These are phyloP conservation scores for Spergularia bocconei DNA, from an alignment of 148 eudicot genomes.

Conservation along the genomic window DNA sequence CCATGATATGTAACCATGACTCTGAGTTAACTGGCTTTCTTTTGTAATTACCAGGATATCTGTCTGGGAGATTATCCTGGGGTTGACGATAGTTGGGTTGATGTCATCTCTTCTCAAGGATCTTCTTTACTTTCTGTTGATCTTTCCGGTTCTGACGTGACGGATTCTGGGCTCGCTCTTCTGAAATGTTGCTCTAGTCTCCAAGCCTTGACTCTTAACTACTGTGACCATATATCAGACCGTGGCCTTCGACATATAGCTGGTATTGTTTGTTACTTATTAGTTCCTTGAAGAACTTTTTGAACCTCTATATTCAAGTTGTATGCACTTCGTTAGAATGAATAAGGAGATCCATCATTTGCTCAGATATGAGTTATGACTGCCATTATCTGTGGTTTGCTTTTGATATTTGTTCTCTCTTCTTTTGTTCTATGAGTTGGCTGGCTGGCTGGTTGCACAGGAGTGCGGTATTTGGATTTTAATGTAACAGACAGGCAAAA, in stretches of 20 bases:
- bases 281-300: slow-evolving; percentile 10
- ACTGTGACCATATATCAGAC: slow-evolving; percentile 33
- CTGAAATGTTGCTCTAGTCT: slow-evolving; percentile 31
- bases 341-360: background rate
- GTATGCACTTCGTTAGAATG: background rate
- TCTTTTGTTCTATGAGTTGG: background rate
- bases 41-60: slow-evolving; percentile 30
- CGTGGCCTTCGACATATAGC: slow-evolving; percentile 30
- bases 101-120: slow-evolving; percentile 31
- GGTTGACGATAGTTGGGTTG: slow-evolving; percentile 35
- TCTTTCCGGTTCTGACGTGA: slow-evolving; percentile 40
- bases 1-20: background rate
- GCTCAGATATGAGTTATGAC: background rate
- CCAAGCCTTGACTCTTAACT: slow-evolving; percentile 30
- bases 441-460: background rate
- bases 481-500: no score
- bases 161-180: slow-evolving; percentile 34
- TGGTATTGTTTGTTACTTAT: slow-evolving; percentile 14
- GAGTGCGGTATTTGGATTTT: background rate
- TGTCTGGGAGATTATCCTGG: slow-evolving; percentile 38
- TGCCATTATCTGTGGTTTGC: background rate
- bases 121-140: slow-evolving; percentile 38
- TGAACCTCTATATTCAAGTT: background rate
- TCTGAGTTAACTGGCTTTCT: slow-evolving; percentile 14
- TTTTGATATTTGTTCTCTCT: background rate